Conservation (phyloP, 306 rosid species). For the Erythrophleum fordii region DNA sequence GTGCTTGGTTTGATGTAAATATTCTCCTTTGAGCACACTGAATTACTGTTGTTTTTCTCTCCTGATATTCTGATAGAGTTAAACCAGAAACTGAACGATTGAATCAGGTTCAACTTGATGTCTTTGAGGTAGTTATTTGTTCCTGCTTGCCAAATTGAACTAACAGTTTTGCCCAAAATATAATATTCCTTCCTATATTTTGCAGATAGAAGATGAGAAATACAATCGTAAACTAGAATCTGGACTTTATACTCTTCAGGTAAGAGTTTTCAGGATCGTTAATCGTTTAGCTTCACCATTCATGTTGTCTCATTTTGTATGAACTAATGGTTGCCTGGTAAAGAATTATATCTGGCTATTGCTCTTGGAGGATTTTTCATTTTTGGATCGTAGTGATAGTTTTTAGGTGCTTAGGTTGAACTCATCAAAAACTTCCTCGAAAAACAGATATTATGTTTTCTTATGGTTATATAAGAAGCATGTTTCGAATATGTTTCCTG, state of each 20-base stretch:
- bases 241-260: constrained; percentile 98
- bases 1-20: neutral
- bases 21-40: constrained; percentile 20
- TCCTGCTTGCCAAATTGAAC: constrained; percentile 16
- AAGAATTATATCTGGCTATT: neutral
- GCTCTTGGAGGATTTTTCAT: neutral
- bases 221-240: constrained; percentile 92
- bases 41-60: neutral
- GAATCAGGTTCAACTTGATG: constrained; percentile 71
- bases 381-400: neutral
- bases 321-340: neutral
- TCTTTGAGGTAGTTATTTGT: constrained; percentile 70
- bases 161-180: neutral
- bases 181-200: constrained; percentile 31
- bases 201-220: constrained; percentile 91
- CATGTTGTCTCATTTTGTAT: neutral
- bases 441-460: neutral
- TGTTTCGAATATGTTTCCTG: neutral
- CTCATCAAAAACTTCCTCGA: too few species aligned
- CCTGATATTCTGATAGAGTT: constrained; percentile 88
- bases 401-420: constrained; percentile 8
- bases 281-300: neutral
- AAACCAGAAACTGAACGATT: constrained; percentile 80
- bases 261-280: constrained; percentile 36
- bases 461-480: neutral